phyloP scores from a whole-genome alignment of 352 stramenopile species.

The Phytopythium boreale region DNA sequence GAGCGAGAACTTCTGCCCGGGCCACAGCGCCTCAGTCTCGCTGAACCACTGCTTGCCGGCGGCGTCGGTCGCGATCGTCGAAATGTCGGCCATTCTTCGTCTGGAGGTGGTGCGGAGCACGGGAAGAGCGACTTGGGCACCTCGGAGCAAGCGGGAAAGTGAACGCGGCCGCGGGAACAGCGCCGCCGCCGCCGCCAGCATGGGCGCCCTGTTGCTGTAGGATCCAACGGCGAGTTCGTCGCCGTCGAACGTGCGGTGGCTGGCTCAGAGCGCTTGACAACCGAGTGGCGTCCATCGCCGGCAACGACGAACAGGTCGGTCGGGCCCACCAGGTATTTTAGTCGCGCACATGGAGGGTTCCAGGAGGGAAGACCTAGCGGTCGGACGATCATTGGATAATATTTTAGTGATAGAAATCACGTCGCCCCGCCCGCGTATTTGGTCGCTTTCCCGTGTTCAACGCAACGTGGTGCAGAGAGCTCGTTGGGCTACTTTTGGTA shows the following conservation, averaged over 20 bases:
- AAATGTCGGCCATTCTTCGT: constrained; percentile 13
- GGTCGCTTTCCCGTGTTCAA: constrained; percentile 9
- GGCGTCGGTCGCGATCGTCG: constrained; percentile 24
- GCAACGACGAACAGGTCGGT: not conserved
- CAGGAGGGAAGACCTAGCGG: constrained; percentile 4
- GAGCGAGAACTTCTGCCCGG: constrained; percentile 90
- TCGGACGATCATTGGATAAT: not conserved
- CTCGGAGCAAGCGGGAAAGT: constrained; percentile 8
- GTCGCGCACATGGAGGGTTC: not conserved
- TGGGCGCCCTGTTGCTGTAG: not conserved
- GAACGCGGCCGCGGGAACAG: not conserved
- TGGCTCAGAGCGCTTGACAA: constrained; percentile 7
- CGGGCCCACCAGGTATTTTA: constrained; percentile 1
- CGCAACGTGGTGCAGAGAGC: not conserved
- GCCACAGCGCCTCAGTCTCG: constrained; percentile 95
- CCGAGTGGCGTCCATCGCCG: not conserved
- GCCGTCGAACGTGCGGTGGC: not conserved
- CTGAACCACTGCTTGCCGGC: constrained; percentile 90
- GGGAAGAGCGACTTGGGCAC: not conserved
- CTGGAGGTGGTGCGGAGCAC: not conserved
- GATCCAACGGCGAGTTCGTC: constrained; percentile 1
- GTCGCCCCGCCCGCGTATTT: constrained; percentile 7
- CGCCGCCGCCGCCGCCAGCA: not conserved
- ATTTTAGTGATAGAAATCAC: not conserved
- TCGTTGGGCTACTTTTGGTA: not conserved